phyloP scores from a whole-genome alignment of 2,329 filamentous ascomycete species.

The Fusarium graminum region DNA sequence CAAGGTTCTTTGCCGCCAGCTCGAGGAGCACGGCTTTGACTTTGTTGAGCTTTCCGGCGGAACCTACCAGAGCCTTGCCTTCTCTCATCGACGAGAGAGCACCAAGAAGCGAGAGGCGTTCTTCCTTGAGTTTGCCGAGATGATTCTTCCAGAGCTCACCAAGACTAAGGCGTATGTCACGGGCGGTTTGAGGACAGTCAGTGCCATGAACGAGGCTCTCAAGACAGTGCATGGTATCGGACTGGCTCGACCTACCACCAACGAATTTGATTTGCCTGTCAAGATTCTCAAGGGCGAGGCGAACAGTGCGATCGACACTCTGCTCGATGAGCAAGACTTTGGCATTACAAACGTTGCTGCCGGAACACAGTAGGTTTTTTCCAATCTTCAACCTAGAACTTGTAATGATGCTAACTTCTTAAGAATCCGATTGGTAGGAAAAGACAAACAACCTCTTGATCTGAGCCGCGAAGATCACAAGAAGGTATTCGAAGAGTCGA shows the following conservation, averaged over 20 bases:
- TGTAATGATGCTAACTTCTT: not conserved
- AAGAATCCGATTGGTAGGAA: constrained; percentile 52
- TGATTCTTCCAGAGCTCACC: constrained; percentile 58
- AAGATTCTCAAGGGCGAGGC: constrained; percentile 51
- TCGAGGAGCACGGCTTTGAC: constrained; percentile 65
- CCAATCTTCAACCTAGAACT: not conserved
- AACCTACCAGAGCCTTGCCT: constrained; percentile 68
- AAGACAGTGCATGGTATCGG: constrained; percentile 71
- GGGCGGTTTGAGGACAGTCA: constrained; percentile 67
- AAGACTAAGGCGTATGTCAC: constrained; percentile 71
- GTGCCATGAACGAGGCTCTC: constrained; percentile 70
- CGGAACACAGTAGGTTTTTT: constrained; percentile 51
- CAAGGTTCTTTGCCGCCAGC: constrained; percentile 59
- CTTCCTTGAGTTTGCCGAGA: constrained; percentile 72
- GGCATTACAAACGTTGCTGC: constrained; percentile 50
- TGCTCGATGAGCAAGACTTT: constrained; percentile 66
- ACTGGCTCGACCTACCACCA: constrained; percentile 57
- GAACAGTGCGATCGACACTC: constrained; percentile 61
- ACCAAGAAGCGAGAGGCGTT: constrained; percentile 69
- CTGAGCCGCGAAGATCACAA: constrained; percentile 59
- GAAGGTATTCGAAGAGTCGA: constrained; percentile 48
- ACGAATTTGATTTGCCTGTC: constrained; percentile 47
- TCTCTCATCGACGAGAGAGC: constrained; percentile 65
- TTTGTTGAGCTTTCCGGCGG: constrained; percentile 73
- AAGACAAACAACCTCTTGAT: constrained; percentile 69